Conservation (phyloP, 2,329 filamentous ascomycete species). For the Sporothrix variecibatus region DNA sequence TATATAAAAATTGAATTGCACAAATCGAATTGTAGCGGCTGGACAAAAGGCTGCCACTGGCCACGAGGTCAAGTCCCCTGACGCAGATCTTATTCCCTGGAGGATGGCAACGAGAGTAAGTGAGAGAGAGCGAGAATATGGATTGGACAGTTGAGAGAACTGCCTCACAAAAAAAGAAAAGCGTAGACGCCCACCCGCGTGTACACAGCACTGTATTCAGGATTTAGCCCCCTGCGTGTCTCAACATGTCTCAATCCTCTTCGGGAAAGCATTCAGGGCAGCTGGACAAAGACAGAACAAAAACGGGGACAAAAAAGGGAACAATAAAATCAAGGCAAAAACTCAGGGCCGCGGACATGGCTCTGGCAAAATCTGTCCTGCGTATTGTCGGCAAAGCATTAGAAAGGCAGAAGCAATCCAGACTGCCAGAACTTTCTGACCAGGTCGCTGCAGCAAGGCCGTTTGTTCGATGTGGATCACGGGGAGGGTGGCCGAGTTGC, state of each 20-base stretch:
- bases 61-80: background rate
- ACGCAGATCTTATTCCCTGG: background rate
- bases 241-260: slow-evolving; percentile 4
- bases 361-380: background rate
- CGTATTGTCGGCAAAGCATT: background rate
- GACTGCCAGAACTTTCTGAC: background rate
- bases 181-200: background rate
- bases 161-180: background rate
- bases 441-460: background rate
- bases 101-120: background rate
- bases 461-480: background rate
- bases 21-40: background rate
- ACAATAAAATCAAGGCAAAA: background rate
- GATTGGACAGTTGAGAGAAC: background rate
- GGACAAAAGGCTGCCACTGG: background rate
- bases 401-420: no score
- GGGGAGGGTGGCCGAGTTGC: background rate
- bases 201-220: no score
- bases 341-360: background rate
- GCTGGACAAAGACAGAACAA: background rate
- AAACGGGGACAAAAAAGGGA: background rate
- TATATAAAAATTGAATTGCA: background rate
- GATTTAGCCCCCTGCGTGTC: background rate
- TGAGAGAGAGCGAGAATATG: background rate
- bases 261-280: background rate